phyloP scores from a whole-genome alignment of 2,329 filamentous ascomycete genomes.

The Pseudogymnoascus sp. region DNA sequence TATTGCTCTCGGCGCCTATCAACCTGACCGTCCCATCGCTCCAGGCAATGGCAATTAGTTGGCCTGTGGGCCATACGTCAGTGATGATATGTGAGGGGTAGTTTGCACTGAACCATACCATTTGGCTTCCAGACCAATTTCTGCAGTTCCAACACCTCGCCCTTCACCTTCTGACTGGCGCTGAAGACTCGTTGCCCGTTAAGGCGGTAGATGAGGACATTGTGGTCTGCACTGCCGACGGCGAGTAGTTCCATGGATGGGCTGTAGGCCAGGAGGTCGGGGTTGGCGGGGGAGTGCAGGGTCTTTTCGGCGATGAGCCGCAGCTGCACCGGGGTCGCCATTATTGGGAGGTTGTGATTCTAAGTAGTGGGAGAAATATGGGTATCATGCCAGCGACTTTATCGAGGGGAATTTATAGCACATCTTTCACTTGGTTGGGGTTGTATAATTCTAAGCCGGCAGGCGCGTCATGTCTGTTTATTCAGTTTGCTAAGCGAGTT shows the following conservation, averaged over 20 bases:
- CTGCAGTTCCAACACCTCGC: constrained; percentile 29
- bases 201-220: constrained; percentile 68
- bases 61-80: constrained; percentile 38
- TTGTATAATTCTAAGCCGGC: background rate
- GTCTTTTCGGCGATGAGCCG: constrained; percentile 48
- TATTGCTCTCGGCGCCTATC: constrained; percentile 71
- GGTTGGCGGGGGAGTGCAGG: constrained; percentile 46
- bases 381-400: background rate
- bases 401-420: background rate
- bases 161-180: constrained; percentile 28
- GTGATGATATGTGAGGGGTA: background rate
- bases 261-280: constrained; percentile 62
- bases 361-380: background rate
- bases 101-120: constrained; percentile 17
- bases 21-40: constrained; percentile 71
- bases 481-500: constrained; percentile 8
- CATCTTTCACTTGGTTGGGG: background rate
- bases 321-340: constrained; percentile 28
- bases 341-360: background rate
- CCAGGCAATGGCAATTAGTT: constrained; percentile 75
- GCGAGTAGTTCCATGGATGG: constrained; percentile 79
- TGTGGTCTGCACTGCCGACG: constrained; percentile 58
- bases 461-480: constrained; percentile 7
- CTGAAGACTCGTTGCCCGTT: constrained; percentile 64
- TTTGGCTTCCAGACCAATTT: constrained; percentile 30